Conservation (phyloP, 1,139 yeast genomes). For the Torulaspora pretoriensis region DNA sequence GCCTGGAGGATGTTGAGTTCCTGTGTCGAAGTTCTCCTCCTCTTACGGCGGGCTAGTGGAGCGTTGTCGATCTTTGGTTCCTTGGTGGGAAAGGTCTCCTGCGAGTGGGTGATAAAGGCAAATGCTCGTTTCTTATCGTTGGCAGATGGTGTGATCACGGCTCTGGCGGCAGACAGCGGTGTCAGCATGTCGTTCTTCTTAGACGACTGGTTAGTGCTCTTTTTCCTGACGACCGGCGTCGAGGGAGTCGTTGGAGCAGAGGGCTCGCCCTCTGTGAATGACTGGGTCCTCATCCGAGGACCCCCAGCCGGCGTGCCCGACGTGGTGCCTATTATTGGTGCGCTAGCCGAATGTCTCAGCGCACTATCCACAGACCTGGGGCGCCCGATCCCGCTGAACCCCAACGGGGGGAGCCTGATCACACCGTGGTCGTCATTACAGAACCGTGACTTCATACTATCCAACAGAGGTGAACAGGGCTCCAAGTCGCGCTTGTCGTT, state of each 20-base stretch:
- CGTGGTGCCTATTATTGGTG: background rate
- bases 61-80: constrained; percentile 88
- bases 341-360: constrained; percentile 22
- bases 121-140: constrained; percentile 46
- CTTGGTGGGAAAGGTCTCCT: constrained; percentile 74
- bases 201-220: constrained; percentile 4
- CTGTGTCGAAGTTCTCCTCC: constrained; percentile 89
- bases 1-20: constrained; percentile 76
- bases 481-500: constrained; percentile 10
- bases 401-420: constrained; percentile 31
- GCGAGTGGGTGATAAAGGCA: constrained; percentile 91
- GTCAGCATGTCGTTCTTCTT: constrained; percentile 24
- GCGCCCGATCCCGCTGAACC: constrained; percentile 14
- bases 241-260: constrained; percentile 13
- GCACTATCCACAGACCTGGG: constrained; percentile 30
- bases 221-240: constrained; percentile 22
- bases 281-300: constrained; percentile 4
- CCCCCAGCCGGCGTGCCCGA: constrained; percentile 1
- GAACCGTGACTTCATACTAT: constrained; percentile 12
- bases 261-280: constrained; percentile 6
- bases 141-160: constrained; percentile 26
- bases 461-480: constrained; percentile 15
- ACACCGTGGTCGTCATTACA: constrained; percentile 20
- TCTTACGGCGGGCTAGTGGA: constrained; percentile 83
- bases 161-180: constrained; percentile 30